Evolutionary conservation across 2,329 filamentous ascomycete species (phyloP).

Genomic region (Verticillium dahliae): DNA sequence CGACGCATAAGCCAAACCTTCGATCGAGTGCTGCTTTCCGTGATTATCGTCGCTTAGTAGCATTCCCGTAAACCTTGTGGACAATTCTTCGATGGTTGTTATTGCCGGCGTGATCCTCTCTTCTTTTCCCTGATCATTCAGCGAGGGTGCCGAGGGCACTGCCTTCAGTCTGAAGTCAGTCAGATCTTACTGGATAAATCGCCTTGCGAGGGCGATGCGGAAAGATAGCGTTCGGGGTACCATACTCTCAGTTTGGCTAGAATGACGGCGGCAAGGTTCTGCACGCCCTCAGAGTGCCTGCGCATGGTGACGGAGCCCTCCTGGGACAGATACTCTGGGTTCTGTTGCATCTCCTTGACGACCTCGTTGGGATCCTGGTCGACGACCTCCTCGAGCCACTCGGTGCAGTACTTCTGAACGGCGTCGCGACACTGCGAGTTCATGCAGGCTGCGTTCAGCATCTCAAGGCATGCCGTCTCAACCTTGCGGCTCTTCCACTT

Average conservation of each 20-base stretch:
- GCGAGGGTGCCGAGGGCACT: slow-evolving; percentile 37
- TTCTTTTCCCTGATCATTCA: slow-evolving; percentile 21
- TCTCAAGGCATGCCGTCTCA: slow-evolving; percentile 78
- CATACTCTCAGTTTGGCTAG: slow-evolving; percentile 64
- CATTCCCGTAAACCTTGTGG: slow-evolving; percentile 59
- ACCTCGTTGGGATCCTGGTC: slow-evolving; percentile 60
- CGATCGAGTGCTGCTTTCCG: slow-evolving; percentile 65
- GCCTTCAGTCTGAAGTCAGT: slow-evolving; percentile 49
- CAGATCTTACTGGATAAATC: slow-evolving; percentile 18
- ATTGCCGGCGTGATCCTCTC: slow-evolving; percentile 45
- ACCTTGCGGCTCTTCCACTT: slow-evolving; percentile 82
- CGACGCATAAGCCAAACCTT: slow-evolving; percentile 88
- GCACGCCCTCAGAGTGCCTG: slow-evolving; percentile 54
- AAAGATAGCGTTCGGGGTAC: slow-evolving; percentile 8
- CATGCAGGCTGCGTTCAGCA: slow-evolving; percentile 89
- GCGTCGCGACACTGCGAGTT: slow-evolving; percentile 75
- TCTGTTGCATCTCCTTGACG: slow-evolving; percentile 41
- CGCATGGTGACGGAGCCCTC: slow-evolving; percentile 54
- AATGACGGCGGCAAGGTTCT: slow-evolving; percentile 65
- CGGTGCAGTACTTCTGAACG: slow-evolving; percentile 74
- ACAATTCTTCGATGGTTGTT: slow-evolving; percentile 60
- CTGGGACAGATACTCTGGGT: slow-evolving; percentile 51
- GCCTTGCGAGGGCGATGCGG: not conserved
- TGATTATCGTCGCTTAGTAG: slow-evolving; percentile 53
- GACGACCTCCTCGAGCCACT: slow-evolving; percentile 82